Conservation (phyloP, 768 basidiomycete genomes). For the Paxillus rubicundulus region DNA sequence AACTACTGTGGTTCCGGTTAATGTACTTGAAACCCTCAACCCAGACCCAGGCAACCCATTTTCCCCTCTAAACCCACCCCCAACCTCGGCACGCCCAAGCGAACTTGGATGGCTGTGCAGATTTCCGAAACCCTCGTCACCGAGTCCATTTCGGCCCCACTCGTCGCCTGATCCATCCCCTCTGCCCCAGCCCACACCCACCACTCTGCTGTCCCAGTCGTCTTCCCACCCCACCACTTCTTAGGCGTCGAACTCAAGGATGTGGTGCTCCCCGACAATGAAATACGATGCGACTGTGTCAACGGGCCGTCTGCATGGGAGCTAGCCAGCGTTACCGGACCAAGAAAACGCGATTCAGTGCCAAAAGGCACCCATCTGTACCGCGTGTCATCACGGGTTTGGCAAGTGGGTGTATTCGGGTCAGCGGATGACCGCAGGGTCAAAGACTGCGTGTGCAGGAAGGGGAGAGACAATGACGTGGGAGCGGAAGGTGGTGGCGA, state of each 20-base stretch:
- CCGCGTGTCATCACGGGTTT: background rate
- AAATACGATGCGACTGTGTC: too few relatives aligned
- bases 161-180: too few relatives aligned
- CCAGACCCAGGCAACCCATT: background rate
- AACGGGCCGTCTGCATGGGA: too few relatives aligned
- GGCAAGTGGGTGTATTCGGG: background rate
- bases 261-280: conserved; percentile 2
- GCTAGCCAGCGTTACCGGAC: too few relatives aligned
- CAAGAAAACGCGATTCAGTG: background rate
- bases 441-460: background rate
- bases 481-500: conserved; percentile 5
- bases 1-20: too few relatives aligned
- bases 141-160: too few relatives aligned
- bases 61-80: background rate
- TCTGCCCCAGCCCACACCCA: too few relatives aligned
- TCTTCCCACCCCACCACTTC: conserved; percentile 21
- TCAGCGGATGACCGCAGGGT: too few relatives aligned
- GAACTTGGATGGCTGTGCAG: background rate
- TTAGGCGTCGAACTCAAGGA: conserved; percentile 19
- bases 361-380: conserved; percentile 9
- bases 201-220: conserved; percentile 14
- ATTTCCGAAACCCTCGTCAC: background rate
- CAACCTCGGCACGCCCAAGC: background rate
- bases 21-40: too few relatives aligned
- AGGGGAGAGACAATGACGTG: too few relatives aligned